A percentile compares a stretch with the other conserved stretches of the same genome.
These are phyloP conservation scores for Colletotrichum sp. DNA, from an alignment of 2,329 filamentous ascomycete genomes.

Conservation along the genomic window DNA sequence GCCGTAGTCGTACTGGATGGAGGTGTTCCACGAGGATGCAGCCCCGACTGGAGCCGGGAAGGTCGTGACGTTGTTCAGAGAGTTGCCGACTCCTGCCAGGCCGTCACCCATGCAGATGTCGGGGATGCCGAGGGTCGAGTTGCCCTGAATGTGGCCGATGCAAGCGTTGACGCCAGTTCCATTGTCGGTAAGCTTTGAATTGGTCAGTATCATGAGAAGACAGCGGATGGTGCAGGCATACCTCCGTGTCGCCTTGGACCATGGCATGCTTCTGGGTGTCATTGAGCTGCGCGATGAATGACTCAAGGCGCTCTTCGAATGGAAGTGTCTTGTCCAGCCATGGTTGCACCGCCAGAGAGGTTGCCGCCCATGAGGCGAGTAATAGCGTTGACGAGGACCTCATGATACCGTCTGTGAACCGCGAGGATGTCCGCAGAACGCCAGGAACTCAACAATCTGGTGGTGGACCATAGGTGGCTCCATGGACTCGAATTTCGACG, in stretches of 20 bases:
- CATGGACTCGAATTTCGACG: not conserved
- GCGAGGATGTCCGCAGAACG: not conserved
- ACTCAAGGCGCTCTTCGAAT: not conserved
- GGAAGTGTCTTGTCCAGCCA: not conserved
- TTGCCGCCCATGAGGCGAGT: not conserved
- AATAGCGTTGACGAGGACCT: not conserved
- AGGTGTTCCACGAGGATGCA: conserved; percentile 33
- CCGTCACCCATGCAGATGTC: conserved; percentile 1
- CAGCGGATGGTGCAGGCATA: not conserved
- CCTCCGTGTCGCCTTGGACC: not conserved
- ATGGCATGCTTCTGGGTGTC: not conserved
- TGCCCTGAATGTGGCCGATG: not conserved
- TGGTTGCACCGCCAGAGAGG: not conserved
- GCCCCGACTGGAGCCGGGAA: not conserved
- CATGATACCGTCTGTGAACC: not conserved
- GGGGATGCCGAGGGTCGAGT: not conserved
- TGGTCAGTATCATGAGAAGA: not conserved
- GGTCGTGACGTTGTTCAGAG: not conserved
- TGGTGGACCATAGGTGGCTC: not conserved
- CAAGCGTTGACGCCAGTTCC: conserved; percentile 5
- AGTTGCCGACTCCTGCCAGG: conserved; percentile 1
- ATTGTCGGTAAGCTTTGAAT: not conserved
- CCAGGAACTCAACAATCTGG: not conserved
- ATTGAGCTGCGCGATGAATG: not conserved
- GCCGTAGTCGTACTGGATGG: conserved; percentile 16